Percentiles rank a stretch among this genome's conserved stretches.
Evolutionary conservation across 2,329 filamentous ascomycete genomes (phyloP).

Genomic region (Lomentospora prolificans): DNA sequence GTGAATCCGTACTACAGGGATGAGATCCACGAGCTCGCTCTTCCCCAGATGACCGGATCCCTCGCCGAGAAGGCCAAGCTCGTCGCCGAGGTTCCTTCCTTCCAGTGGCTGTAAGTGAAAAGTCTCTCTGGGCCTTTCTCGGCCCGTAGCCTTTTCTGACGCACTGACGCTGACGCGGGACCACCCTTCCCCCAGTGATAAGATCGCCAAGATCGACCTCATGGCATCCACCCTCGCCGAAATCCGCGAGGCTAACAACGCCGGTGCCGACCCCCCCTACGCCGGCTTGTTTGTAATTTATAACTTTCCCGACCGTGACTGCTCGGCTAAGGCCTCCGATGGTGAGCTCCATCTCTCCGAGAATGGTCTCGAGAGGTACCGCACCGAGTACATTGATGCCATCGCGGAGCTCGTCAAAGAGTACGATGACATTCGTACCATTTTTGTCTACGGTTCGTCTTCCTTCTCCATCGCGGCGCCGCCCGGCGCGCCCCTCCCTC

Average conservation of each 20-base stretch:
- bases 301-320: constrained; percentile 47
- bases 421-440: constrained; percentile 32
- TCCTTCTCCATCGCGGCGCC: background rate
- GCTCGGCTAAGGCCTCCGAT: constrained; percentile 45
- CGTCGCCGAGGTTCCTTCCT: constrained; percentile 42
- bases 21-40: constrained; percentile 44
- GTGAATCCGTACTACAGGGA: constrained; percentile 47
- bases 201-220: constrained; percentile 35
- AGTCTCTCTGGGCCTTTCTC: background rate
- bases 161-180: background rate
- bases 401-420: constrained; percentile 30
- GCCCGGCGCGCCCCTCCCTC: no score
- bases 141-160: background rate
- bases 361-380: constrained; percentile 42
- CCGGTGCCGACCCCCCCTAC: constrained; percentile 24
- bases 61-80: constrained; percentile 40
- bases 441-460: constrained; percentile 19
- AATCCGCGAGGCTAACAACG: constrained; percentile 27
- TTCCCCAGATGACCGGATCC: constrained; percentile 50
- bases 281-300: constrained; percentile 45
- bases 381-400: constrained; percentile 40
- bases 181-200: constrained; percentile 29
- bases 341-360: constrained; percentile 43
- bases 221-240: constrained; percentile 35
- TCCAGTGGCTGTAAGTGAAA: constrained; percentile 29